These are phyloP conservation scores for Phyllostachys edulis DNA, from an alignment of 176 grass and related monocot genomes.

Conservation along the genomic window DNA sequence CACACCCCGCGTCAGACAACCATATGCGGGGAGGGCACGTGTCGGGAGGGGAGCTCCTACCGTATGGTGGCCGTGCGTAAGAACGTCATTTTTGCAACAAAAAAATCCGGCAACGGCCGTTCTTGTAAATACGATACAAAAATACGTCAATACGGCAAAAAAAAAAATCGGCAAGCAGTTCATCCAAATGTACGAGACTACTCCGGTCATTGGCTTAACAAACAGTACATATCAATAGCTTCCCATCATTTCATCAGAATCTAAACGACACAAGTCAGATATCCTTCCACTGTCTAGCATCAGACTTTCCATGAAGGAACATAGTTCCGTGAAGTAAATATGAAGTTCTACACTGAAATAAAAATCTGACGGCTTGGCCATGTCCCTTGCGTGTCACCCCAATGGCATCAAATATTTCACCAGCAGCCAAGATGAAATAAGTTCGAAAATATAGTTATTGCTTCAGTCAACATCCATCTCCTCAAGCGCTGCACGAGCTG, in stretches of 20 bases:
- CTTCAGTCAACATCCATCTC: constrained; percentile 81
- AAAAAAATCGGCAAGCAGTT: too few species aligned
- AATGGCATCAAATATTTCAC: constrained; percentile 16
- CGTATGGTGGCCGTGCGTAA: too few species aligned
- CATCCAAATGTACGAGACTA: not conserved
- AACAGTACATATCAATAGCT: not conserved
- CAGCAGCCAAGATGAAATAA: constrained; percentile 17
- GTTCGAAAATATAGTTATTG: not conserved
- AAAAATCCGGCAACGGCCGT: too few species aligned
- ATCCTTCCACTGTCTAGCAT: not conserved
- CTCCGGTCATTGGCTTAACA: not conserved
- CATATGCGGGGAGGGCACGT: too few species aligned
- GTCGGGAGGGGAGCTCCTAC: too few species aligned
- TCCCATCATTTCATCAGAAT: not conserved
- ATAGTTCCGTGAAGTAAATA: not conserved
- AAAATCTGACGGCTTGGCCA: constrained; percentile 9
- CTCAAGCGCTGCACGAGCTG: constrained; percentile 65
- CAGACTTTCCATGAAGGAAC: constrained; percentile 9
- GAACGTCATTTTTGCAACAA: too few species aligned
- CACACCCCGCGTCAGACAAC: too few species aligned
- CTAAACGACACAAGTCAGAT: not conserved
- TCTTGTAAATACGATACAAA: too few species aligned
- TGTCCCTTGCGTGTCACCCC: not conserved
- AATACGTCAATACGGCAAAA: too few species aligned
- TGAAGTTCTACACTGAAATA: constrained; percentile 7